Conservation (phyloP, 208 protist species). For the Leptomonas seymouri region DNA sequence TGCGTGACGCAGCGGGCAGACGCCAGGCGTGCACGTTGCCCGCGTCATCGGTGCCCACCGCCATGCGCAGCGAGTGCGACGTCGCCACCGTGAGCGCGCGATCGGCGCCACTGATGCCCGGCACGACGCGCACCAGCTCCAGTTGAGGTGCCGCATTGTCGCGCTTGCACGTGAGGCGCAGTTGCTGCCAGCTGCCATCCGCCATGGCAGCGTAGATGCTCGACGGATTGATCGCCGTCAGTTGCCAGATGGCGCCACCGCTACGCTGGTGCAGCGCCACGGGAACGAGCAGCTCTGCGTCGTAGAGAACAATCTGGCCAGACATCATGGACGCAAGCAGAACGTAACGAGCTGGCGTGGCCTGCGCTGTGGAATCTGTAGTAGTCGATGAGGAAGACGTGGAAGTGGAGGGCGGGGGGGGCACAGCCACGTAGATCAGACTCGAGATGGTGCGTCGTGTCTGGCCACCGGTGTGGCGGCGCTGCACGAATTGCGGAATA, state of each 20-base stretch:
- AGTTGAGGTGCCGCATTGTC: slow-evolving; percentile 28
- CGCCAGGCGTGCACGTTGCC: slow-evolving; percentile 84
- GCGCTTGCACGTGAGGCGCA: slow-evolving; percentile 35
- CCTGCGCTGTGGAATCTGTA: neutral
- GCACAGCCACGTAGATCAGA: slow-evolving; percentile 49
- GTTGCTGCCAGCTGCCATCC: slow-evolving; percentile 54
- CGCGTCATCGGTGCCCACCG: slow-evolving; percentile 77
- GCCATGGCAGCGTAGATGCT: slow-evolving; percentile 50
- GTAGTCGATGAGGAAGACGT: slow-evolving; percentile 2
- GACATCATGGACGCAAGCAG: slow-evolving; percentile 79
- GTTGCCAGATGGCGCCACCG: slow-evolving; percentile 83
- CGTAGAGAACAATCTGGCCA: slow-evolving; percentile 83
- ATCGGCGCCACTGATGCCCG: slow-evolving; percentile 76
- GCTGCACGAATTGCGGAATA: slow-evolving; percentile 75
- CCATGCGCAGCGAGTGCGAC: slow-evolving; percentile 33
- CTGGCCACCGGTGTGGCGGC: slow-evolving; percentile 79
- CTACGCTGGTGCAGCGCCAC: slow-evolving; percentile 77
- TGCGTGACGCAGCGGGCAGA: slow-evolving; percentile 6
- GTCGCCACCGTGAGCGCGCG: slow-evolving; percentile 73
- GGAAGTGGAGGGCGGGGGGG: neutral
- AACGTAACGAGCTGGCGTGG: slow-evolving; percentile 13
- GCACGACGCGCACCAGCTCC: slow-evolving; percentile 70
- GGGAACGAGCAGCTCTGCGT: slow-evolving; percentile 68
- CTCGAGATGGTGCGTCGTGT: slow-evolving; percentile 70
- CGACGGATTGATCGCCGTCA: slow-evolving; percentile 41